A percentile compares a stretch with the other conserved stretches of the same genome.
Evolutionary conservation across 192 early-diverging fungal species (phyloP).

Genomic region (Podila epicladia): DNA sequence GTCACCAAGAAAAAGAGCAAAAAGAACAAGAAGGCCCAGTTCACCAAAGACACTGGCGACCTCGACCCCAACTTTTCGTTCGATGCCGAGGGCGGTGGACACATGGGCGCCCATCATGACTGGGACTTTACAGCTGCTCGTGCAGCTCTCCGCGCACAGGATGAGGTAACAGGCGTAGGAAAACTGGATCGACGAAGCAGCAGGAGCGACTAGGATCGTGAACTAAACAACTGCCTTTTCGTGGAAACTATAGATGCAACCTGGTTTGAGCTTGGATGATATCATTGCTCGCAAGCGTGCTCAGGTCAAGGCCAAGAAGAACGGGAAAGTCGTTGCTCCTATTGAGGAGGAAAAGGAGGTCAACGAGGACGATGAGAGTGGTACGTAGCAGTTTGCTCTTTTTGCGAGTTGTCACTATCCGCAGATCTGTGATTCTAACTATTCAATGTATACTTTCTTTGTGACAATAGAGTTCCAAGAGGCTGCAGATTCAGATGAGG

Average conservation of each 20-base stretch:
- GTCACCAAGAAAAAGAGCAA: slow-evolving; percentile 51
- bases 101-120: slow-evolving; percentile 64
- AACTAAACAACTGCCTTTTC: no score
- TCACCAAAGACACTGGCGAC: slow-evolving; percentile 53
- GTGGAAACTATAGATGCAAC: slow-evolving; percentile 24
- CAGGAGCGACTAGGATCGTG: no score
- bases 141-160: slow-evolving; percentile 72
- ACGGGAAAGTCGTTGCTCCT: slow-evolving; percentile 44
- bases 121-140: slow-evolving; percentile 88
- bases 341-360: slow-evolving; percentile 47
- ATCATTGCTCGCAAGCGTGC: slow-evolving; percentile 39
- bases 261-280: slow-evolving; percentile 46
- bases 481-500: slow-evolving; percentile 44
- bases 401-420: background rate
- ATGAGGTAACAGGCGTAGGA: slow-evolving; percentile 47
- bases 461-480: slow-evolving; percentile 40
- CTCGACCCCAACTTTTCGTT: slow-evolving; percentile 83
- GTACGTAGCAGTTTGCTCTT: slow-evolving; percentile 17
- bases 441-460: background rate
- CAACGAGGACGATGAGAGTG: slow-evolving; percentile 46
- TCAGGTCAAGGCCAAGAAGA: slow-evolving; percentile 49
- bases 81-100: slow-evolving; percentile 76
- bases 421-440: background rate
- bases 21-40: slow-evolving; percentile 44
- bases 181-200: slow-evolving; percentile 1